A percentile compares a stretch with the other conserved stretches of the same genome.
phyloP scores from a whole-genome alignment of 2,329 filamentous ascomycete genomes.

The Penicillium glabrum region DNA sequence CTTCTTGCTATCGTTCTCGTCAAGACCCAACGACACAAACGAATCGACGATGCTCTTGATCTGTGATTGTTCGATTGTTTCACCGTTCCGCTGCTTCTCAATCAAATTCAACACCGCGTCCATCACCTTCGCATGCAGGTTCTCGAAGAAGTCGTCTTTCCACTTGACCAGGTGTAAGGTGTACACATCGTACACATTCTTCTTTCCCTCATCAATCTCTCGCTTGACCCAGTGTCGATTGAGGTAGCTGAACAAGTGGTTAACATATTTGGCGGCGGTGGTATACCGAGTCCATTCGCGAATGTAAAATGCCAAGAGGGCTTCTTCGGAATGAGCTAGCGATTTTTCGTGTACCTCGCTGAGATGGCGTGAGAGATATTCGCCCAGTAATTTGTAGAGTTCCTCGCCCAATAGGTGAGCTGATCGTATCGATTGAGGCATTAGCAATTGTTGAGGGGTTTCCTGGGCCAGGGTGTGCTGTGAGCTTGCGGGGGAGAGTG shows the following conservation, averaged over 20 bases:
- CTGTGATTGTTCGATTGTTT: conserved; percentile 95
- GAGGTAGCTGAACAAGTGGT: conserved; percentile 93
- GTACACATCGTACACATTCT: conserved; percentile 97
- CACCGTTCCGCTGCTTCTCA: conserved; percentile 94
- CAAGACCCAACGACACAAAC: conserved; percentile 90
- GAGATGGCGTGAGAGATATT: conserved; percentile 79
- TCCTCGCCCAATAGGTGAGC: conserved; percentile 95
- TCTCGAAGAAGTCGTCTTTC: conserved; percentile 85
- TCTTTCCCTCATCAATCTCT: conserved; percentile 98
- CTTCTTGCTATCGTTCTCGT: conserved; percentile 89
- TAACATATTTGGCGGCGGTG: conserved; percentile 92
- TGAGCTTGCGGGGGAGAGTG: background rate
- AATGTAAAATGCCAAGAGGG: conserved; percentile 89
- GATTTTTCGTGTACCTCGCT: conserved; percentile 69
- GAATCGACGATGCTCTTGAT: conserved; percentile 98
- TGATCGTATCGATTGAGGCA: conserved; percentile 34
- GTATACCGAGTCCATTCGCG: conserved; percentile 96
- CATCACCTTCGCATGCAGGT: conserved; percentile 88
- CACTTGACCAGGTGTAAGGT: conserved; percentile 94
- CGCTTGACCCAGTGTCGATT: conserved; percentile 99
- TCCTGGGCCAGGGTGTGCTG: background rate
- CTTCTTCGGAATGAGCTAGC: conserved; percentile 81
- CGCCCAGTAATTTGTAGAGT: conserved; percentile 85
- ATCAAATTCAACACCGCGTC: conserved; percentile 89
- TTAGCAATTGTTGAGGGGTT: background rate